Base-by-base conservation (phyloP, 192 early-diverging fungal genomes). In the Lunasporangiospora selenospora region DNA sequence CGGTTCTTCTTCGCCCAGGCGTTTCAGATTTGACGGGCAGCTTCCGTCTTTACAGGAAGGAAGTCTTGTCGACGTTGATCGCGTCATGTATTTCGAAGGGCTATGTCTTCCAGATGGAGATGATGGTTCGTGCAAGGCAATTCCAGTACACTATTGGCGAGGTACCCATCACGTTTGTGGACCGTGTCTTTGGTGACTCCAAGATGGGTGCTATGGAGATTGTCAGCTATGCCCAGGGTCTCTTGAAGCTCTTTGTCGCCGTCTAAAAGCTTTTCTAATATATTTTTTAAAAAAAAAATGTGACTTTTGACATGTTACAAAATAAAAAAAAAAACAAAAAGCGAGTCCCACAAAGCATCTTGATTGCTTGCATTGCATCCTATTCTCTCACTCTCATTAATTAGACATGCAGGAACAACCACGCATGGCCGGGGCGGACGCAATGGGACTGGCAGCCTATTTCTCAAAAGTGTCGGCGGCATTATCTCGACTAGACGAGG, bases 91-190 rank as follows among this genome's bases (percentile, higher is more conserved):
- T 96, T 33, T 94, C 95, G 47, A 97, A 97, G 78, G 97, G 97
- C 12, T 99, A 99, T 64, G 95, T 97, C 23, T 99, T 99, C 83
- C 97, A 99, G 79, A 97, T 97, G 95, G 97, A 99, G 75, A 97
- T 99, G 93, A 99, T 99, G 89, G 92, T 99, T 11, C 90, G 95
- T 24, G 97, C 97, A 45, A 84, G 95, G 61, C 94, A 97, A 77
- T 87, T 97, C 62, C 83, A 89, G 58, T 97, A 77, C 58, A 77
- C 86, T 6, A 91, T 99, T 53, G 95, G 92, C 21, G 95, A 99
- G 75, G 87, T 92, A 3, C 95, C 95, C 6, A 99, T 99, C 77
- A 97, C 97, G 7, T 99, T 99, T 85, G 97, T 99, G 11, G 97
- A 99, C 76, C 91, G 97, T 46, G 95, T 99, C 48, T 99, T 91